Conservation (phyloP, 306 rosid species). For the Dryas octopetala region DNA sequence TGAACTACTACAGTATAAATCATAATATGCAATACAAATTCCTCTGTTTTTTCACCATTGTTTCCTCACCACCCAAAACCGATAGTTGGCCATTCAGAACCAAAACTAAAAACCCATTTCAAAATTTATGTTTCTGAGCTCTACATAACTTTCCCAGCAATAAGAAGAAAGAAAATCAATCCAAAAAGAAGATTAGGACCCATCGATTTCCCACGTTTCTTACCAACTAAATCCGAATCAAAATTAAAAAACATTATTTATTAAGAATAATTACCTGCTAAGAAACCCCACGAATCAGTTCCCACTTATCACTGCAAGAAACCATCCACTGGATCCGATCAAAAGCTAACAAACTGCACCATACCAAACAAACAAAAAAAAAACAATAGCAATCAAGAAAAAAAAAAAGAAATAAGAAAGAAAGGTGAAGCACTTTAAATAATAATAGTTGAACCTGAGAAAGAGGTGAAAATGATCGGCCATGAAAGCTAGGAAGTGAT, state of each 20-base stretch:
- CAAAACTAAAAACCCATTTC: background rate
- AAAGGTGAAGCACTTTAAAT: background rate
- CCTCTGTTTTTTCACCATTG: background rate
- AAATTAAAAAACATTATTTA: constrained; percentile 3
- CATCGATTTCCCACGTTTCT: background rate
- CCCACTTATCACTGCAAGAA: constrained; percentile 25
- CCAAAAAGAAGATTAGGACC: too few relatives aligned
- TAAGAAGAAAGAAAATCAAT: too few relatives aligned
- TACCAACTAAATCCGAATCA: background rate
- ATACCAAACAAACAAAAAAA: constrained; percentile 8
- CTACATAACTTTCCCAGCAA: background rate
- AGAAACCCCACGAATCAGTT: constrained; percentile 23
- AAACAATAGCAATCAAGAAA: constrained; percentile 11
- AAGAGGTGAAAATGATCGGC: constrained; percentile 48
- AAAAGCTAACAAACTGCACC: constrained; percentile 23
- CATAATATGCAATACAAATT: background rate
- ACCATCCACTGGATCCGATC: constrained; percentile 50
- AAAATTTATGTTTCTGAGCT: background rate
- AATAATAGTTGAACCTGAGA: constrained; percentile 50
- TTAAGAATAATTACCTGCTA: constrained; percentile 21
- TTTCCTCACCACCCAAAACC: background rate
- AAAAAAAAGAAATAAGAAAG: background rate
- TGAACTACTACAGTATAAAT: too few relatives aligned
- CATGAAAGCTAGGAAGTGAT: constrained; percentile 44
- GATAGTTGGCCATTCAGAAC: background rate